A percentile compares a stretch with the other conserved stretches of the same genome.
phyloP scores from a whole-genome alignment of 208 protist species.

The Naegleria fowleri region DNA sequence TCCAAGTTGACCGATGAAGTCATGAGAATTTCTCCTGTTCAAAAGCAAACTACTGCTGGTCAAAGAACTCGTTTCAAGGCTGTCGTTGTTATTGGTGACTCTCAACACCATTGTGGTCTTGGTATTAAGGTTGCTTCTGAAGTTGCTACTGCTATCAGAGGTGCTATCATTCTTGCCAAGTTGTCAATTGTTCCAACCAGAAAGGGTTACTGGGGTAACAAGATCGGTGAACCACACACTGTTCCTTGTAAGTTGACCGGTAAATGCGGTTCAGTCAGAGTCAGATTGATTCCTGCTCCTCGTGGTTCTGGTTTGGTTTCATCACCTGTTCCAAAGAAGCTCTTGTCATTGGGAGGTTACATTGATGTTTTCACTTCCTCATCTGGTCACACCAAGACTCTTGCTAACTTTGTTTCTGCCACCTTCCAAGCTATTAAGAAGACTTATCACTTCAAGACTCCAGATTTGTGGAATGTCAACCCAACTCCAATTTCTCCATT shows the following conservation, averaged over 20 bases:
- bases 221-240: slow-evolving; percentile 97
- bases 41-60: slow-evolving; percentile 99
- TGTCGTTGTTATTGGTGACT: slow-evolving; percentile 97
- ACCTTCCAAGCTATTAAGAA: slow-evolving; percentile 91
- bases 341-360: slow-evolving; percentile 95
- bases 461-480: slow-evolving; percentile 93
- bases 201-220: slow-evolving; percentile 98
- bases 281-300: slow-evolving; percentile 97
- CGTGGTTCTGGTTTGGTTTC: slow-evolving; percentile 98
- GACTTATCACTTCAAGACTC: slow-evolving; percentile 97
- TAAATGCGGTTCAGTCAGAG: slow-evolving; percentile 96
- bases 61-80: slow-evolving; percentile 99
- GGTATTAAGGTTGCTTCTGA: slow-evolving; percentile 98
- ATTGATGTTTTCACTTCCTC: slow-evolving; percentile 97
- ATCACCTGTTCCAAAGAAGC: slow-evolving; percentile 92
- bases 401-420: slow-evolving; percentile 99
- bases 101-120: slow-evolving; percentile 94
- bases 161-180: slow-evolving; percentile 96
- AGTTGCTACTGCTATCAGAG: slow-evolving; percentile 97
- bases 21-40: slow-evolving; percentile 98
- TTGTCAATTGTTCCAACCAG: slow-evolving; percentile 95
- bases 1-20: slow-evolving; percentile 78
- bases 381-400: slow-evolving; percentile 91
- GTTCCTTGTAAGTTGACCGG: slow-evolving; percentile 96
- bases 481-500: slow-evolving; percentile 75